Evolutionary conservation across 495 filamentous ascomycete genomes (phyloP), one percentile per base, ranked within the genome.

Genomic region (Aspergillus panamensis): DNA sequence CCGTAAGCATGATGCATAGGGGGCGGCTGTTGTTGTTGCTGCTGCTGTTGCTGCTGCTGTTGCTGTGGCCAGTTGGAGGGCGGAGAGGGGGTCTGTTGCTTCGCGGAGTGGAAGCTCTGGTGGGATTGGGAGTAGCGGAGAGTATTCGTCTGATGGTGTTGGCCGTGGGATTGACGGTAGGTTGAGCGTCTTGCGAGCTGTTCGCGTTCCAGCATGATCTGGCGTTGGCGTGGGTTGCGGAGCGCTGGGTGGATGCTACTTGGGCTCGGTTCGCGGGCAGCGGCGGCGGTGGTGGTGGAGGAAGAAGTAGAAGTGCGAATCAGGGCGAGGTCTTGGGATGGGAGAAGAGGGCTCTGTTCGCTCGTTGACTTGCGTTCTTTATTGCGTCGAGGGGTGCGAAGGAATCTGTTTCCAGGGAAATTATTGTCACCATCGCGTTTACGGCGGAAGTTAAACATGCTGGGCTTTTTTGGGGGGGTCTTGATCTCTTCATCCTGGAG

Each of bases 371-470:
- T 45, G 12, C 40, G 49, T 19, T 63, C 63, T 20, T 61, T 56
- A 13, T 35, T 51, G 8, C 58, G 56, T 14, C 29, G 21, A 37
- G 57, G 42, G 35, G 65, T 51, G 39, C 63, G 62, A 19, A 48
- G 37, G 52, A 59, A 48, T 51, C 62, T 65, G 58, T 48, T 42
- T 37, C 50, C 29, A 3, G 16, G 50, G 19, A 10, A 2, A 14
- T 55, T 37, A 29, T 21, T 55, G 29, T 63, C 60, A 51, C 37
- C 25, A 49, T 65, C 51, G n/a, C 57, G 61, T n/a, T 53, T 59
- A 5, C 62, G 64, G 42, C 64, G 67, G 37, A 70, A 58, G 17
- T 59, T 51, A 20, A 72, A 71, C 17, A 70, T n/a, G 20, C 42
- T 45, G 16, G 55, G 56, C 53, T 63, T 53, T 29, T 52, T 62